Base-by-base conservation (phyloP, 1,284 basidiomycete species). In the Wolfiporia cocos region DNA sequence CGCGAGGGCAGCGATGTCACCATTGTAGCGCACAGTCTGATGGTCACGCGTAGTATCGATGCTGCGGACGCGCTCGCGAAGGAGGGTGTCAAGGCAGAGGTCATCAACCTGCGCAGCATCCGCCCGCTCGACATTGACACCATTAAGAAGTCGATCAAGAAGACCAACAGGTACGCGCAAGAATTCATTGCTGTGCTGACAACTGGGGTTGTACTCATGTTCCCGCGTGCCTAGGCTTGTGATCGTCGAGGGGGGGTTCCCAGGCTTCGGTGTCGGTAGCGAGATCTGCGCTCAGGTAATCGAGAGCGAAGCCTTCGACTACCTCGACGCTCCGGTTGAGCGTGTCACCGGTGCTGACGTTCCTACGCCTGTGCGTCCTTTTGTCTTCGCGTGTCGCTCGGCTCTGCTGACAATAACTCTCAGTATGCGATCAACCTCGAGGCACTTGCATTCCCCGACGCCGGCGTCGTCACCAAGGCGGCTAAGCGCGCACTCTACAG, bases 231-330 rank as follows among this genome's bases (percentile, higher is more conserved):
- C 45, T 39, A 89, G 88, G 51, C 76, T 99, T 48, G 74, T 99
- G 47, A 92, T 90, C 43, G 93, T 94, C 46, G 96, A 99, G 70
- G 93, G 93, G 68, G 96, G 96, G 41, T 99, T 97, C 91, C 96
- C 96, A 36, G 86, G 81, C 37, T 99, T 98, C 66, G 92, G 96
- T 70, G 93, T 99, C 43, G 95, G 95, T 51, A 93, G 91, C 56
- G 96, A 99, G 70, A 96, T 99, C 58, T 92, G 90, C 55, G 94
- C 95, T 12, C 92, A 95, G 67, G 88, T 96, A 56, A 76, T 94
- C 50, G 95, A 99, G 76, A 92, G 90, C 57, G 87, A 94, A 55
- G 93, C 91, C 5, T 97, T 94, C 61, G 92, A 96, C 69, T 95
- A 91, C 71, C 84, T 98, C 37, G 96, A 99, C 69, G 94, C 95